phyloP scores from a whole-genome alignment of 495 filamentous ascomycete genomes.

The Aspergillus wentii region DNA sequence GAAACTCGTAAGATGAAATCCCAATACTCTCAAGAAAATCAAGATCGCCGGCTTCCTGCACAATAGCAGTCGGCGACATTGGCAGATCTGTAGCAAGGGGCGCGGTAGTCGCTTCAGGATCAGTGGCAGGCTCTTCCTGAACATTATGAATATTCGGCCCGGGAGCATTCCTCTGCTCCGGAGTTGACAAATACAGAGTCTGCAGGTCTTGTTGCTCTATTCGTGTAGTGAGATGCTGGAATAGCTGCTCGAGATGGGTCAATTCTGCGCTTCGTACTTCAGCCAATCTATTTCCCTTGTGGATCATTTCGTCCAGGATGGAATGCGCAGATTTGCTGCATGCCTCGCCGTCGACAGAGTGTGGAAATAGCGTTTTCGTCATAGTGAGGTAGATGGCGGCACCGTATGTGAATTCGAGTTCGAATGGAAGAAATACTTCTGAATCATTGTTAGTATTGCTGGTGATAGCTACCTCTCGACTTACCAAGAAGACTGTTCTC shows the following conservation, averaged over 20 bases:
- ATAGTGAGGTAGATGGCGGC: constrained; percentile 28
- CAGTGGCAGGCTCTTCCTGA: not conserved
- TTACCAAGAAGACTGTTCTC: constrained; percentile 30
- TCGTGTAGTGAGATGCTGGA: not conserved
- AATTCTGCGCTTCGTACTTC: constrained; percentile 9
- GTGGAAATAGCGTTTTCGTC: constrained; percentile 26
- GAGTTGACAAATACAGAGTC: not conserved
- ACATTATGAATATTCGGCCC: too few relatives aligned
- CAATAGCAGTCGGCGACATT: not conserved
- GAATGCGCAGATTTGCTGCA: constrained; percentile 15
- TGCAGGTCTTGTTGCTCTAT: not conserved
- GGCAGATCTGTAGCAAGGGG: not conserved
- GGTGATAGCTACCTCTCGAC: not conserved
- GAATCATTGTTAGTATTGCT: not conserved
- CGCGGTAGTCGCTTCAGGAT: not conserved
- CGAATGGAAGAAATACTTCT: constrained; percentile 37
- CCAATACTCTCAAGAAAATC: not conserved
- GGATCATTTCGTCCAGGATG: constrained; percentile 25
- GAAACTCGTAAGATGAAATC: not conserved
- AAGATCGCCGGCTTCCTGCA: not conserved
- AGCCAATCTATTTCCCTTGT: constrained; percentile 3
- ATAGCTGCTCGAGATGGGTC: not conserved
- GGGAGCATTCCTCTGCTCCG: not conserved
- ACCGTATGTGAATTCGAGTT: constrained; percentile 33
- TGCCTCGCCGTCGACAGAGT: constrained; percentile 8